These are phyloP conservation scores for Claviceps monticola DNA, from an alignment of 2,329 filamentous ascomycete genomes.

Conservation along the genomic window DNA sequence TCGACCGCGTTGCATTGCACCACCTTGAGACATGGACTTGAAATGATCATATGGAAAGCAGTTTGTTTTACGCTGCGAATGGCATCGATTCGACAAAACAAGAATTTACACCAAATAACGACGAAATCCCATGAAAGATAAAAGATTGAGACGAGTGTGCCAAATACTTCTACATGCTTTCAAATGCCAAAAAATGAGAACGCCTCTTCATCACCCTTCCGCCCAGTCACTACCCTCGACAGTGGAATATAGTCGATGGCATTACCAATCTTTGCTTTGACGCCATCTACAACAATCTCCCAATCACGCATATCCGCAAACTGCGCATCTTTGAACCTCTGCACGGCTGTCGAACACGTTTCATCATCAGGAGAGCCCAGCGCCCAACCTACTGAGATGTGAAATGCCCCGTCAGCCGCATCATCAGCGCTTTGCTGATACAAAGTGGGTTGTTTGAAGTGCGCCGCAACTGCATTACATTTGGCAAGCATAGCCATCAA, in stretches of 20 bases:
- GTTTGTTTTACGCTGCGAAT: neutral
- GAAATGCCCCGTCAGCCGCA: slow-evolving; percentile 42
- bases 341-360: slow-evolving; percentile 13
- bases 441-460: slow-evolving; percentile 54
- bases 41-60: neutral
- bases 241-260: slow-evolving; percentile 39
- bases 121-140: neutral
- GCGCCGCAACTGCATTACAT: slow-evolving; percentile 49
- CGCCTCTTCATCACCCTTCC: neutral
- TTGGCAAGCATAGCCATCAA: slow-evolving; percentile 48
- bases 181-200: slow-evolving; percentile 8
- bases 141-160: no score
- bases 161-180: neutral
- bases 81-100: neutral
- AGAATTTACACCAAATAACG: neutral
- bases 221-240: neutral
- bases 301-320: slow-evolving; percentile 25
- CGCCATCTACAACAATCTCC: slow-evolving; percentile 38
- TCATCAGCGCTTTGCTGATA: slow-evolving; percentile 35
- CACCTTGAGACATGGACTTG: neutral
- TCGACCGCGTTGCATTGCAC: neutral
- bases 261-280: slow-evolving; percentile 69
- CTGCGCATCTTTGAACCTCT: slow-evolving; percentile 11
- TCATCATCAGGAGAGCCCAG: slow-evolving; percentile 38
- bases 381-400: slow-evolving; percentile 83